These are phyloP conservation scores for Pterocarpus macrocarpus DNA, from an alignment of 306 rosid species.

Conservation along the genomic window DNA sequence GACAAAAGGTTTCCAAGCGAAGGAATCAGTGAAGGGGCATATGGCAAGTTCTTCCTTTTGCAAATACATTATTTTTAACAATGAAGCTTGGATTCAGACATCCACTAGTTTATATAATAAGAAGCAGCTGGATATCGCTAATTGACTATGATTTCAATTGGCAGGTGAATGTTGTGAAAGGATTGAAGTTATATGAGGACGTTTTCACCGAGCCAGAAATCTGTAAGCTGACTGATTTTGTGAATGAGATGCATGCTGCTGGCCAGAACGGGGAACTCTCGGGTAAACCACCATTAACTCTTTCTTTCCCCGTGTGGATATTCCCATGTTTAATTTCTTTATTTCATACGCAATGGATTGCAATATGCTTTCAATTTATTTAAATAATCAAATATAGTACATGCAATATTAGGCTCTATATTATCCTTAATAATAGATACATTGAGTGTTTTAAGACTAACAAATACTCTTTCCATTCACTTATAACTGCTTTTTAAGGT, in stretches of 20 bases:
- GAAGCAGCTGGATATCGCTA: constrained; percentile 48
- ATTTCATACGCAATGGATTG: not conserved
- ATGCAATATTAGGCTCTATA: not conserved
- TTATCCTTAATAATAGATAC: not conserved
- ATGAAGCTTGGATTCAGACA: constrained; percentile 41
- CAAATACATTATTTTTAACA: constrained; percentile 36
- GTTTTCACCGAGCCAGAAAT: constrained; percentile 75
- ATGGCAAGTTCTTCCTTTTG: constrained; percentile 74
- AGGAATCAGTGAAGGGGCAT: constrained; percentile 85
- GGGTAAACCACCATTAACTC: constrained; percentile 53
- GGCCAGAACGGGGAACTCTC: constrained; percentile 89
- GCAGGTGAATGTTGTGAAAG: constrained; percentile 97
- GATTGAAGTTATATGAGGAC: constrained; percentile 83
- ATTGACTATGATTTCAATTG: constrained; percentile 51
- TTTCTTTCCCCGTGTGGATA: not conserved
- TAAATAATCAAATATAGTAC: constrained; percentile 9
- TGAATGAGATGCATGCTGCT: constrained; percentile 76
- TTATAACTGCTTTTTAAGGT: no score
- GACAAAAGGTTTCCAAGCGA: constrained; percentile 87
- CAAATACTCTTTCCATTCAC: no score
- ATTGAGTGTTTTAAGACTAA: not conserved
- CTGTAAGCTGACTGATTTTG: constrained; percentile 71
- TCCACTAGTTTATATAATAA: constrained; percentile 44
- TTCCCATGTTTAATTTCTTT: not conserved
- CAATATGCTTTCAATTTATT: constrained; percentile 4